Conservation (phyloP, 305 asterid genomes). For the Plantago lanceolata region DNA sequence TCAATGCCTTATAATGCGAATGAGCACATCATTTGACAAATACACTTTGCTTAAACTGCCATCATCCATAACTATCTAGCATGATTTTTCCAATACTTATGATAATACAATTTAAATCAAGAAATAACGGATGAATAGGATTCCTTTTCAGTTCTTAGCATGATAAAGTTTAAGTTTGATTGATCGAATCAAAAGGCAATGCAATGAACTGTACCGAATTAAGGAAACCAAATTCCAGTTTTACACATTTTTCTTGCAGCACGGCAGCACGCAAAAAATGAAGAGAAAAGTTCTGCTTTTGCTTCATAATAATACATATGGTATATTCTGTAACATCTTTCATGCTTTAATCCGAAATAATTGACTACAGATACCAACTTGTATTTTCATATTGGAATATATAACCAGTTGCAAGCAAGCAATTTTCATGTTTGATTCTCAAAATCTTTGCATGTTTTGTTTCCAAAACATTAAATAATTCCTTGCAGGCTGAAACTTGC, state of each 20-base stretch:
- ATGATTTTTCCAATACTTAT: not conserved
- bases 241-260: slow-evolving; percentile 4
- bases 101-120: too few relatives aligned
- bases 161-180: not conserved
- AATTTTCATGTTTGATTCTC: not conserved
- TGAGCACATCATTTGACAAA: slow-evolving; percentile 36
- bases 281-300: slow-evolving; percentile 12
- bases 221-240: slow-evolving; percentile 6
- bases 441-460: not conserved
- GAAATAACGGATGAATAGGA: not conserved
- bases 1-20: slow-evolving; percentile 28
- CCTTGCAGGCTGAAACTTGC: too few relatives aligned
- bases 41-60: slow-evolving; percentile 29
- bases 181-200: not conserved
- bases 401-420: not conserved
- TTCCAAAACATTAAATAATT: not conserved
- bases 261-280: not conserved
- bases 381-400: not conserved
- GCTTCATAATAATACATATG: not conserved
- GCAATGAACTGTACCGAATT: not conserved
- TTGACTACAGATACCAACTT: not conserved
- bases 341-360: not conserved
- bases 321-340: slow-evolving; percentile 10
- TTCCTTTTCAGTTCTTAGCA: not conserved
- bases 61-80: slow-evolving; percentile 27